These are phyloP conservation scores for Amaranthus tricolor DNA, from an alignment of 179 eudicot genomes.

Conservation along the genomic window DNA sequence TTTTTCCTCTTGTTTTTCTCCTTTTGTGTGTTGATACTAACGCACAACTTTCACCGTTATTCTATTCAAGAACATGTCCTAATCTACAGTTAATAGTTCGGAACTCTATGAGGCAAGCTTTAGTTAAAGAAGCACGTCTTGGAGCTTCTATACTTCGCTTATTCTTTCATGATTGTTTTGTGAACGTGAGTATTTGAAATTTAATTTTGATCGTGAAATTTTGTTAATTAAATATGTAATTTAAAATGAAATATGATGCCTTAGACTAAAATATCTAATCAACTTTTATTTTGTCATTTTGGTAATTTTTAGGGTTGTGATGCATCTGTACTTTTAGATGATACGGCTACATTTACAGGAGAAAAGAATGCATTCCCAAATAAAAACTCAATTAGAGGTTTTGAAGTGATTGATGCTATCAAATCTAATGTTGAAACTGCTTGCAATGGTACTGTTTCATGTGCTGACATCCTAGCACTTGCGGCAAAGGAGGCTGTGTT, in stretches of 20 bases:
- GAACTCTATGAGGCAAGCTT: constrained; percentile 35
- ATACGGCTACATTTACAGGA: constrained; percentile 29
- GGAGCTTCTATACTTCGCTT: constrained; percentile 45
- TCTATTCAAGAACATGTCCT: constrained; percentile 34
- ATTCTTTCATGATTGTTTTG: constrained; percentile 49
- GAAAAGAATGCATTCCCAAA: constrained; percentile 37
- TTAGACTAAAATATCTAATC: too few relatives aligned
- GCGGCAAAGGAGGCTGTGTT: constrained; percentile 37
- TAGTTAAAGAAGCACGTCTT: constrained; percentile 29
- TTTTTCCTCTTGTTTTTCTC: neutral
- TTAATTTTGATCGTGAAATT: neutral
- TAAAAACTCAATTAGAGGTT: constrained; percentile 39
- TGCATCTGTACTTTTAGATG: constrained; percentile 39
- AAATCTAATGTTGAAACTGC: constrained; percentile 41
- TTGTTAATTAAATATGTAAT: too few relatives aligned
- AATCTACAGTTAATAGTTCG: constrained; percentile 26
- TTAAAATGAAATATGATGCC: too few relatives aligned
- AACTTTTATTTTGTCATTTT: too few relatives aligned
- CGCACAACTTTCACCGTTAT: constrained; percentile 36
- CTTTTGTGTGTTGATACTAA: constrained; percentile 4
- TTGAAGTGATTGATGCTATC: constrained; percentile 38
- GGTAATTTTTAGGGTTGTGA: constrained; percentile 38
- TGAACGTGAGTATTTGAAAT: constrained; percentile 25
- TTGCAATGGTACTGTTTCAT: constrained; percentile 37
- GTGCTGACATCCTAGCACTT: constrained; percentile 47